A percentile compares a stretch with the other conserved stretches of the same genome.
Evolutionary conservation across 371 early-diverging fungal species (phyloP).

Genomic region (Lichtheimia corymbifera): DNA sequence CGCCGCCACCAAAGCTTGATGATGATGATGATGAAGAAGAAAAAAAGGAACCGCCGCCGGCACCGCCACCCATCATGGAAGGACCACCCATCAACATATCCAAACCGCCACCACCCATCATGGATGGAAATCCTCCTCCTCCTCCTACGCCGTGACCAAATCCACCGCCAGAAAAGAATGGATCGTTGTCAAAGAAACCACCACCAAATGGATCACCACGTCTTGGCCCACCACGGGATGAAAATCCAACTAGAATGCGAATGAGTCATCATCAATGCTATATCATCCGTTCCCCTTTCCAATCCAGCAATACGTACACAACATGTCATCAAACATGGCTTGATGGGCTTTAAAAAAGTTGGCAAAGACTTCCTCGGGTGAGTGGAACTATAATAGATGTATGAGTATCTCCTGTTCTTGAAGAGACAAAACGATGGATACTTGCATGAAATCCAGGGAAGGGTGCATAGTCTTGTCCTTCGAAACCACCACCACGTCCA

Average conservation of each 20-base stretch:
- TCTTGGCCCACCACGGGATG: no score
- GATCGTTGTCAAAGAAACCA: conserved; percentile 1
- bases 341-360: conserved; percentile 32
- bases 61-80: conserved; percentile 2
- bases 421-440: neutral
- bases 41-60: conserved; percentile 3
- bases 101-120: neutral
- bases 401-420: neutral
- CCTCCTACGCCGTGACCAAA: neutral
- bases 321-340: conserved; percentile 6
- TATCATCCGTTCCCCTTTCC: no score
- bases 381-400: conserved; percentile 40
- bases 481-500: neutral
- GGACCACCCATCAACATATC: conserved; percentile 5
- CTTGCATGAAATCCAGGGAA: conserved; percentile 38
- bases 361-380: conserved; percentile 52
- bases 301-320: conserved; percentile 4
- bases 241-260: no score
- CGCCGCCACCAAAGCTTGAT: conserved; percentile 2
- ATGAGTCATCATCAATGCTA: no score
- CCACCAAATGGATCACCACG: no score
- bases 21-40: neutral
- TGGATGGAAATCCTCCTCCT: conserved; percentile 3
- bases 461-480: conserved; percentile 14
- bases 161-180: neutral